phyloP scores from a whole-genome alignment of 192 early-diverging fungal species.

The Neocallimastix lanati region DNA sequence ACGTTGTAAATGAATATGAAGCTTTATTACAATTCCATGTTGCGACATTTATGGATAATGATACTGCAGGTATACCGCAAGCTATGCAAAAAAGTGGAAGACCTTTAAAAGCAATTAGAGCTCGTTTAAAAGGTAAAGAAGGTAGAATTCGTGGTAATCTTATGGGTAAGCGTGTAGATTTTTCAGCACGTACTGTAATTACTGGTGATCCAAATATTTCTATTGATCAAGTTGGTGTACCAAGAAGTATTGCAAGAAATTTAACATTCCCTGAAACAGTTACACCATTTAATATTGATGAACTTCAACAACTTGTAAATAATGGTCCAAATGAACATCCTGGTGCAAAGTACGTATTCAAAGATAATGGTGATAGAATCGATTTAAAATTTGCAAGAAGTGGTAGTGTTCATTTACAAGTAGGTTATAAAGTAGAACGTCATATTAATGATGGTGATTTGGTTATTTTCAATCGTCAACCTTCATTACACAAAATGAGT shows the following conservation, averaged over 20 bases:
- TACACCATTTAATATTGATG: slow-evolving; percentile 88
- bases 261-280: slow-evolving; percentile 94
- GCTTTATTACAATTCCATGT: slow-evolving; percentile 80
- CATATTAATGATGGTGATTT: slow-evolving; percentile 88
- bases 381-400: slow-evolving; percentile 74
- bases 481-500: slow-evolving; percentile 97
- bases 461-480: slow-evolving; percentile 98
- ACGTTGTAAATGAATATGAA: slow-evolving; percentile 77
- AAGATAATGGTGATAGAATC: slow-evolving; percentile 82
- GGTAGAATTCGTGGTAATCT: slow-evolving; percentile 95
- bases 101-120: slow-evolving; percentile 88
- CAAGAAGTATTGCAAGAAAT: slow-evolving; percentile 88
- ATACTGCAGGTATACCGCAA: slow-evolving; percentile 75
- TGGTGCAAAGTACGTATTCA: slow-evolving; percentile 91
- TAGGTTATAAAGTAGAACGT: slow-evolving; percentile 85
- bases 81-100: slow-evolving; percentile 82
- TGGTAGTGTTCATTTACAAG: slow-evolving; percentile 65
- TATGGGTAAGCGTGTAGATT: slow-evolving; percentile 99
- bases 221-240: slow-evolving; percentile 97
- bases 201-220: slow-evolving; percentile 94
- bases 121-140: slow-evolving; percentile 96
- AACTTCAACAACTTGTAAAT: slow-evolving; percentile 64
- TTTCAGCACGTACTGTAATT: slow-evolving; percentile 96
- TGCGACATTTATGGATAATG: slow-evolving; percentile 96
- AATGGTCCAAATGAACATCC: slow-evolving; percentile 87